These are phyloP conservation scores for Penicillium cosmopolitanum DNA, from an alignment of 495 filamentous ascomycete species.

Conservation along the genomic window DNA sequence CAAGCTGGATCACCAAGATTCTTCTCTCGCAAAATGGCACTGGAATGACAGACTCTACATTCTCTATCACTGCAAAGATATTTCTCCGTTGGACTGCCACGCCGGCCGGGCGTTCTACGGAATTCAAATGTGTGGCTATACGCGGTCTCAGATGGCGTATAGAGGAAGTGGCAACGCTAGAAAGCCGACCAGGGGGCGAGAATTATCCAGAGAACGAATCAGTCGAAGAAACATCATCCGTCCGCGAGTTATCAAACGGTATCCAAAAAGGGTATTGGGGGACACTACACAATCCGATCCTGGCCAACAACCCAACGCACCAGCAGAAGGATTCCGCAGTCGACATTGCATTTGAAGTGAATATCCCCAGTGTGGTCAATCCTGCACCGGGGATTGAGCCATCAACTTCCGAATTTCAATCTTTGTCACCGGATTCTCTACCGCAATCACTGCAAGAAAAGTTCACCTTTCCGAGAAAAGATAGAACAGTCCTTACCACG, in stretches of 20 bases:
- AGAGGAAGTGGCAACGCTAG: conserved; percentile 18
- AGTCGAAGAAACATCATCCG: background rate
- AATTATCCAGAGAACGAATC: background rate
- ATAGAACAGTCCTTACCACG: conserved; percentile 11
- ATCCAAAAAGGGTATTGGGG: conserved; percentile 16
- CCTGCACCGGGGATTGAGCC: conserved; percentile 5
- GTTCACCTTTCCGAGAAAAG: background rate
- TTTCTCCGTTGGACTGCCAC: conserved; percentile 5
- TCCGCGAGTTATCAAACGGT: conserved; percentile 16
- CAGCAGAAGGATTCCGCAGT: conserved; percentile 4
- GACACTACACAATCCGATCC: conserved; percentile 1
- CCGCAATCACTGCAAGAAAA: background rate
- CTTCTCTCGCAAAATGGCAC: conserved; percentile 12
- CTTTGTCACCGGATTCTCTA: background rate
- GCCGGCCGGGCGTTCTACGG: conserved; percentile 6
- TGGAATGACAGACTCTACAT: background rate
- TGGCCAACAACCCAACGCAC: background rate
- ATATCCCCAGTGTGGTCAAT: background rate
- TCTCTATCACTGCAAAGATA: conserved; percentile 10
- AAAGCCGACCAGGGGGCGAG: background rate
- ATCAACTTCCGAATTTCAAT: conserved; percentile 1
- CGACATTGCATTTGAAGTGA: conserved; percentile 8
- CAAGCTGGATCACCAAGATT: conserved; percentile 11
- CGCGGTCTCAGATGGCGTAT: conserved; percentile 19
- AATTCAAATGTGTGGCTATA: conserved; percentile 17